Conservation (phyloP, 495 filamentous ascomycete species). For the Neurospora sp. region DNA sequence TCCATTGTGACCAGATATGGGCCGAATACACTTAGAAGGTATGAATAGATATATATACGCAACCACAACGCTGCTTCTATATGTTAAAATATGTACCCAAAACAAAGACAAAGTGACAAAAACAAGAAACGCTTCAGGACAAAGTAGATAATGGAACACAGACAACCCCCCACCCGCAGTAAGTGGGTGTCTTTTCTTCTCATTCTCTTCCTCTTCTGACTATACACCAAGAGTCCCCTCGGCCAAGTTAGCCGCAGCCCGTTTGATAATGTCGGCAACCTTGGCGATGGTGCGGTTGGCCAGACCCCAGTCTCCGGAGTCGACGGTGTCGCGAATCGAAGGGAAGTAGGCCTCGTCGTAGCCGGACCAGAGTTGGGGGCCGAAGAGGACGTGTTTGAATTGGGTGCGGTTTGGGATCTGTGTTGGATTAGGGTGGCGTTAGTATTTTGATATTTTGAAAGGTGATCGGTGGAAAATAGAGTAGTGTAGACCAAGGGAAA, state of each 20-base stretch:
- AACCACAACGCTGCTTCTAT: background rate
- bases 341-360: slow-evolving; percentile 75
- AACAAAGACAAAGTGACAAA: background rate
- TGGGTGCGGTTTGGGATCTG: slow-evolving; percentile 82
- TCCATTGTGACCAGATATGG: background rate
- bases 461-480: no score
- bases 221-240: background rate
- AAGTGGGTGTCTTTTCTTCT: background rate
- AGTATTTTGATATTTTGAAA: background rate
- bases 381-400: slow-evolving; percentile 89
- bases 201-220: background rate
- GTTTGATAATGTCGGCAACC: slow-evolving; percentile 55
- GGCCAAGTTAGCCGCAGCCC: slow-evolving; percentile 41
- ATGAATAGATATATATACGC: background rate
- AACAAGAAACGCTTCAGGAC: background rate
- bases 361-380: slow-evolving; percentile 68
- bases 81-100: background rate
- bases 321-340: slow-evolving; percentile 70
- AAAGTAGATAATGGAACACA: background rate
- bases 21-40: background rate
- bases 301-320: slow-evolving; percentile 56
- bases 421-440: background rate
- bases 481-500: background rate
- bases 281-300: slow-evolving; percentile 63
- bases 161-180: background rate